phyloP scores from a whole-genome alignment of 106 monocot genomes.

The Amphibolis antarctica region DNA sequence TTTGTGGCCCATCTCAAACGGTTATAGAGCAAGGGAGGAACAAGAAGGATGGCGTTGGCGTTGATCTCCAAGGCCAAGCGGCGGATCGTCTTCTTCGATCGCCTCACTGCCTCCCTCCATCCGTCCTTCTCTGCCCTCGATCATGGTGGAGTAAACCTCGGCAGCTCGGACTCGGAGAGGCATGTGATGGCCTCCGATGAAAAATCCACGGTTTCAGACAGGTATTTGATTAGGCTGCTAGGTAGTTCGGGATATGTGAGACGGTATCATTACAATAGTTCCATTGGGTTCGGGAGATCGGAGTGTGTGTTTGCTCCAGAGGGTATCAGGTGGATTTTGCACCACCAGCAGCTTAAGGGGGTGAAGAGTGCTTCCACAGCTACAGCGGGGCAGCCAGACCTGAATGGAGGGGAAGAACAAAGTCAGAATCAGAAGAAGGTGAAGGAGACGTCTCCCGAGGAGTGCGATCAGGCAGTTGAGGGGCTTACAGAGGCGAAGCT shows the following conservation, averaged over 20 bases:
- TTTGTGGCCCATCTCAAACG: too few species aligned
- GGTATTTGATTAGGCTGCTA: not conserved
- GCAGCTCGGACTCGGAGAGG: not conserved
- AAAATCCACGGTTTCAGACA: not conserved
- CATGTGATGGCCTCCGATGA: not conserved
- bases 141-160: not conserved
- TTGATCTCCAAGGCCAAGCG: not conserved
- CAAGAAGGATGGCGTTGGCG: not conserved
- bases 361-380: conserved; percentile 31
- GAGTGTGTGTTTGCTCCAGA: not conserved
- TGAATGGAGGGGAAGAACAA: conserved; percentile 10
- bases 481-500: conserved; percentile 83
- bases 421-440: conserved; percentile 34
- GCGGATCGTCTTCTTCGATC: not conserved
- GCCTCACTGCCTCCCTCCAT: not conserved
- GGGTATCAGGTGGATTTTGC: conserved; percentile 8
- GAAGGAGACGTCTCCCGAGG: conserved; percentile 92
- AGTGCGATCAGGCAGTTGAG: conserved; percentile 98
- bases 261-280: not conserved
- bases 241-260: not conserved
- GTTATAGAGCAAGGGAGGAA: not conserved
- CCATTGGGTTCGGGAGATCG: not conserved
- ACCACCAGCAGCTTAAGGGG: not conserved
- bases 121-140: not conserved
- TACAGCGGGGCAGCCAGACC: conserved; percentile 37